Conservation (phyloP, 75 land plant genomes). For the Chamaecyparis obtusa region DNA sequence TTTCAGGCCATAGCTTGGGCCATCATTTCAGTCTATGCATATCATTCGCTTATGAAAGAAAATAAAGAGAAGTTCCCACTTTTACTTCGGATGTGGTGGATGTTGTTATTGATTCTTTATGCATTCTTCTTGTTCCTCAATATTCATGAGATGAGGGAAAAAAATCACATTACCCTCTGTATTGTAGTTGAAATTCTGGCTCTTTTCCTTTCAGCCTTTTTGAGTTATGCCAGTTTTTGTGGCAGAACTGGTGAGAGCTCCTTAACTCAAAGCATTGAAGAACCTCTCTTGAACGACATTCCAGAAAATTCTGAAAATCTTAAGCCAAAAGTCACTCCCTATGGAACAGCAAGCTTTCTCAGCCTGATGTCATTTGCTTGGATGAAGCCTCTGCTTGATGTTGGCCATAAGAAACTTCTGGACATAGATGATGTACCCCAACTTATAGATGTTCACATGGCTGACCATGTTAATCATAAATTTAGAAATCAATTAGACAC, state of each 20-base stretch:
- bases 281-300: too few relatives aligned
- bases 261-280: background rate
- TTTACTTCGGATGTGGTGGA: too few relatives aligned
- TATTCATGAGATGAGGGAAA: constrained; percentile 7
- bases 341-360: too few relatives aligned
- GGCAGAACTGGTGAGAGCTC: constrained; percentile 21
- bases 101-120: too few relatives aligned
- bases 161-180: background rate
- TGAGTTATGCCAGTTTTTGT: constrained; percentile 14
- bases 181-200: background rate
- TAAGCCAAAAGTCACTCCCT: too few relatives aligned
- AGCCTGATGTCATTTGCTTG: too few relatives aligned
- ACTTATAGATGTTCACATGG: constrained; percentile 39
- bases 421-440: background rate
- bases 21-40: too few relatives aligned
- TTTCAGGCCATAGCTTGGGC: too few relatives aligned
- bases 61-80: background rate
- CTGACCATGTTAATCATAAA: constrained; percentile 25
- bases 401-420: too few relatives aligned
- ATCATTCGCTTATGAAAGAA: background rate
- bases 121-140: constrained; percentile 3
- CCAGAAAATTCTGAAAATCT: too few relatives aligned
- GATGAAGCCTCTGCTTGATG: too few relatives aligned
- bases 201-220: too few relatives aligned
- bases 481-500: constrained; percentile 23